These are phyloP conservation scores for Phytopythium aichiense DNA, from an alignment of 352 stramenopile genomes.

Conservation along the genomic window DNA sequence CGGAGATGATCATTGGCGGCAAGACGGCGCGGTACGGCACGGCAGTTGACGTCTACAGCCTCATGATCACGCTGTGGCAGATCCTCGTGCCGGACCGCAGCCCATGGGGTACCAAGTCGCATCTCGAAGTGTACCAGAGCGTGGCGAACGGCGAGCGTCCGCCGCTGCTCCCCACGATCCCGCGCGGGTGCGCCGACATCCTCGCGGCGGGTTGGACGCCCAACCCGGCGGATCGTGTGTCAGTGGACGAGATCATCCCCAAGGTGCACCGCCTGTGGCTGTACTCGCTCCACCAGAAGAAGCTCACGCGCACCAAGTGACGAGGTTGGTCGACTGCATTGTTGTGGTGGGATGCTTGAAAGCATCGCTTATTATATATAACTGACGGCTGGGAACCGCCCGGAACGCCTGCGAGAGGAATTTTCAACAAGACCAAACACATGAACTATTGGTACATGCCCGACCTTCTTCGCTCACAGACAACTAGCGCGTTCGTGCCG, in stretches of 20 bases:
- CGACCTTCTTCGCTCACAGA: conserved; percentile 24
- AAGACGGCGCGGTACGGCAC: conserved; percentile 79
- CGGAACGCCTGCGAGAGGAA: neutral
- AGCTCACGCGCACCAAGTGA: conserved; percentile 61
- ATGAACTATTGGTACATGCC: neutral
- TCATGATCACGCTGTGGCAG: conserved; percentile 87
- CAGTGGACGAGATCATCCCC: conserved; percentile 71
- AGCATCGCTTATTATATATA: conserved; percentile 6
- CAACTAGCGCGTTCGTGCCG: conserved; percentile 55
- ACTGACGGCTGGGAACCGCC: neutral
- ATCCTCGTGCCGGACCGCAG: conserved; percentile 77
- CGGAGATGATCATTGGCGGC: conserved; percentile 80
- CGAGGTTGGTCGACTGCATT: neutral
- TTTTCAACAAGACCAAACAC: neutral
- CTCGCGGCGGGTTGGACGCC: conserved; percentile 67
- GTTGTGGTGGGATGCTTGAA: neutral
- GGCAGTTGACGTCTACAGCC: conserved; percentile 77
- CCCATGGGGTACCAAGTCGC: conserved; percentile 69
- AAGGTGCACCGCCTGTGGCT: conserved; percentile 77
- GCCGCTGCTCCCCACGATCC: conserved; percentile 63
- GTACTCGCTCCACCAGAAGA: conserved; percentile 70
- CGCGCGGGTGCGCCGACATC: conserved; percentile 65
- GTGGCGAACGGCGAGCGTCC: conserved; percentile 72
- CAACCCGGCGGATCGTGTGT: conserved; percentile 67
- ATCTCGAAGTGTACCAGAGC: conserved; percentile 77